Evolutionary conservation across 257 asterid genomes (phyloP).

Genomic region (Datura wrightii): DNA sequence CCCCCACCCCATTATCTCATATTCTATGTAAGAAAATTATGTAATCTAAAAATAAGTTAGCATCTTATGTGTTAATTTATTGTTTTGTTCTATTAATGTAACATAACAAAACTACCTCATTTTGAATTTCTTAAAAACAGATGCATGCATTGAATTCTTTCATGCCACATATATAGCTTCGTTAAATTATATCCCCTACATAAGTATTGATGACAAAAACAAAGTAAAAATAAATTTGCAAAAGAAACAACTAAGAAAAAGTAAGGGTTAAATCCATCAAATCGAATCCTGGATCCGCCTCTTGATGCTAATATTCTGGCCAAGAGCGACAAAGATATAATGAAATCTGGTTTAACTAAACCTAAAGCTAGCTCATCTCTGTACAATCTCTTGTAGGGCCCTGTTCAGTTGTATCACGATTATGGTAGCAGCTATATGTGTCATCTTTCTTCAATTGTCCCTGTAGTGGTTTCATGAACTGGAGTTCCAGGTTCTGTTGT

Average conservation of each 20-base stretch:
- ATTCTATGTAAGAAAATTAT: no score
- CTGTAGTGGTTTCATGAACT: conserved; percentile 26
- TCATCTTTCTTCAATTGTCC: conserved; percentile 27
- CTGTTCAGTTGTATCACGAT: neutral
- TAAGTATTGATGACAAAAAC: neutral
- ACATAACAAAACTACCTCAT: no score
- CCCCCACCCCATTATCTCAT: neutral
- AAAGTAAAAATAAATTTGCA: neutral
- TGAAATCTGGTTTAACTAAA: conserved; percentile 10
- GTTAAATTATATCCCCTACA: neutral
- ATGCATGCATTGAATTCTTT: neutral
- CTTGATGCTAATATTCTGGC: conserved; percentile 1
- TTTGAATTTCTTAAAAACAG: no score
- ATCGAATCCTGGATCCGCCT: neutral
- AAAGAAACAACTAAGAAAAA: neutral
- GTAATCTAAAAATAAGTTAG: no score
- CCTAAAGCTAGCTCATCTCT: neutral
- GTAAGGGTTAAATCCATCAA: neutral
- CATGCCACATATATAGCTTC: neutral
- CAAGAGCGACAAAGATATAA: conserved; percentile 10
- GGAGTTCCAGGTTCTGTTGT: conserved; percentile 45
- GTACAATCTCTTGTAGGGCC: neutral
- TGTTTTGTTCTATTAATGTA: no score
- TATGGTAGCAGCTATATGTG: neutral
- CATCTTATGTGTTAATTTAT: no score